Base-by-base conservation (phyloP, 345 rosid species). In the Heritiera fomes region DNA sequence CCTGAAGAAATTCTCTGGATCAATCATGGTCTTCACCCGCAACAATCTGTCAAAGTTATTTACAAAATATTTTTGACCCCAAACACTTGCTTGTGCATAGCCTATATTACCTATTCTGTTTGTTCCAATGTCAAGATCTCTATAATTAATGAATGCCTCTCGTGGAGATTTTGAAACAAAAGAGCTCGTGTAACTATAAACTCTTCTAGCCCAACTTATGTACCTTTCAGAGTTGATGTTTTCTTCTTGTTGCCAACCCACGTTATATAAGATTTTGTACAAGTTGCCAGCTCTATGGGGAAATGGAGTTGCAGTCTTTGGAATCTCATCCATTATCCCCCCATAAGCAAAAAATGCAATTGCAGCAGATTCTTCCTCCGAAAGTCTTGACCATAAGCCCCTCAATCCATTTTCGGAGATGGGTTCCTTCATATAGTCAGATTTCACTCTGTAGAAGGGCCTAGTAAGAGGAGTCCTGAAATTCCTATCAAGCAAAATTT, bases 331-430 rank as follows among this genome's bases (percentile, higher is more conserved):
- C 93, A 88, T 92, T 88, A 75, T 87, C 45, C 97, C 98, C 1
- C 98, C 97, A 23, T 83, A 91, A 6, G 98, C 92, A 20, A 76
- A 87, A 88, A 87, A 90, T 49, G 83, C 82, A 85, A 85, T 83
- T 52, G 84, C 20, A 0, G 92, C 86, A 17, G 38, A 41, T 1
- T 89, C 94, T 72, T 86, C 93, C 71, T 88, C 50, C 2, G 86
- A 8, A 4, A 90, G 17, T 72, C 87, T 88, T 50, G 72, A 71
- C 84, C 91, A 91, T 1, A 91, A 72, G 46, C 91, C 92, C 55
- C 87, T 85, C 7, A 91, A 80, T 30, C 63, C 89, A 0, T 55
- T 38, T 60, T 79, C 83, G 0, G 91, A 75, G 1, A 91, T 85
- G 0, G 92, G 87, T 0, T 77, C 73, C 40, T 60, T 86, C 56